phyloP scores from a whole-genome alignment of 352 stramenopile genomes.

The Globisporangium canariense region DNA sequence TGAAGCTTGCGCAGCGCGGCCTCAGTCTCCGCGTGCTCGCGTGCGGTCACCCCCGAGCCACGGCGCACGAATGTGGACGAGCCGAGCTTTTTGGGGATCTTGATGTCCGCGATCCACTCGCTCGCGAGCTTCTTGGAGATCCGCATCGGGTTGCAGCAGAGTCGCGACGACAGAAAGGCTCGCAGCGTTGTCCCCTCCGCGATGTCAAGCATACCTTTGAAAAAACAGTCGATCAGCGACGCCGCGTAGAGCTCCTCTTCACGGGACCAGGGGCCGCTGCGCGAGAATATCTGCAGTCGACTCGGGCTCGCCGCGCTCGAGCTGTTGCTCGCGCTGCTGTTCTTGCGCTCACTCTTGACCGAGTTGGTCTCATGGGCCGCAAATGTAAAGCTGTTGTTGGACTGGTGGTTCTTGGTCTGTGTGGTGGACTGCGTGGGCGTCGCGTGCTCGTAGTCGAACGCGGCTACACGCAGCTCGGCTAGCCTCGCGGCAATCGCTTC shows the following conservation, averaged over 20 bases:
- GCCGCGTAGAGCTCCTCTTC: conserved; percentile 70
- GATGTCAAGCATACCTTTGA: conserved; percentile 59
- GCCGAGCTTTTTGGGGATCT: conserved; percentile 72
- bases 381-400: too few relatives aligned
- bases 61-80: conserved; percentile 58
- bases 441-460: conserved; percentile 26
- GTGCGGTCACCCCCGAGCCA: conserved; percentile 20
- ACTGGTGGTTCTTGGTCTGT: background rate
- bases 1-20: conserved; percentile 38
- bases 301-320: conserved; percentile 8
- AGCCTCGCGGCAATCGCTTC: conserved; percentile 15
- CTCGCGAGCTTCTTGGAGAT: conserved; percentile 79
- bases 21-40: conserved; percentile 36
- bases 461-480: conserved; percentile 23
- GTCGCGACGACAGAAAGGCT: conserved; percentile 51
- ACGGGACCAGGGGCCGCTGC: conserved; percentile 61
- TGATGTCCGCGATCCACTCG: conserved; percentile 58
- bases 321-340: conserved; percentile 16
- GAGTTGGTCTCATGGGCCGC: background rate
- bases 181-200: conserved; percentile 62
- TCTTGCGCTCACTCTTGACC: conserved; percentile 15
- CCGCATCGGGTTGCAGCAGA: conserved; percentile 74
- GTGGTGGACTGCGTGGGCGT: conserved; percentile 11
- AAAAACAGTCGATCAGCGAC: conserved; percentile 62
- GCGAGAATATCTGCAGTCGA: conserved; percentile 27